These are phyloP conservation scores for Hypholoma fasciculare DNA, from an alignment of 768 basidiomycete species.

Conservation along the genomic window DNA sequence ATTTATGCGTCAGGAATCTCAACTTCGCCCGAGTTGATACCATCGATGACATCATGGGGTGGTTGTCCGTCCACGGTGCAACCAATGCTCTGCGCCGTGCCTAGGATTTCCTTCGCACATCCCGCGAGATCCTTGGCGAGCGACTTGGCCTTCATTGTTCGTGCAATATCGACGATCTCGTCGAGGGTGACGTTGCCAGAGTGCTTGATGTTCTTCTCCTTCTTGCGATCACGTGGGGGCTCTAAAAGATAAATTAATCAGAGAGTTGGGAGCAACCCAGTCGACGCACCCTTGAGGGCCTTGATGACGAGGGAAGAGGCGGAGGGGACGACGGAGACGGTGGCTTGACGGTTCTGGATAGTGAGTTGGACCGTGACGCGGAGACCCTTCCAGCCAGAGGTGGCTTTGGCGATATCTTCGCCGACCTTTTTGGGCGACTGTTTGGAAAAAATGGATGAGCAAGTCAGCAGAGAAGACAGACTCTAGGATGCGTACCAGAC, in stretches of 20 bases:
- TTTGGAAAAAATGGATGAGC: conserved; percentile 1
- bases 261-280: not conserved
- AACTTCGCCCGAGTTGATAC: conserved; percentile 79
- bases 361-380: conserved; percentile 98
- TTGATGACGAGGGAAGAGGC: conserved; percentile 97
- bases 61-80: conserved; percentile 95
- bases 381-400: conserved; percentile 98
- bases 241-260: conserved; percentile 47
- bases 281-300: conserved; percentile 86
- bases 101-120: conserved; percentile 95
- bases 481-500: conserved; percentile 70
- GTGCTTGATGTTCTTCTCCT: conserved; percentile 99
- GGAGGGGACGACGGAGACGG: conserved; percentile 94
- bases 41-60: conserved; percentile 91
- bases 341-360: conserved; percentile 99
- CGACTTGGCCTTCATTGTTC: conserved; percentile 94
- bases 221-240: conserved; percentile 98
- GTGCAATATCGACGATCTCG: conserved; percentile 93
- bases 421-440: conserved; percentile 99
- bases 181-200: conserved; percentile 90
- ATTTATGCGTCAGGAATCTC: conserved; percentile 85
- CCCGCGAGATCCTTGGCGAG: conserved; percentile 89
- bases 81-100: conserved; percentile 94
- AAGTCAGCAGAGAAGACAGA: not conserved
- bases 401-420: conserved; percentile 99